Evolutionary conservation across 805 yeast species (phyloP).

Genomic region (Candida sithepensis): DNA sequence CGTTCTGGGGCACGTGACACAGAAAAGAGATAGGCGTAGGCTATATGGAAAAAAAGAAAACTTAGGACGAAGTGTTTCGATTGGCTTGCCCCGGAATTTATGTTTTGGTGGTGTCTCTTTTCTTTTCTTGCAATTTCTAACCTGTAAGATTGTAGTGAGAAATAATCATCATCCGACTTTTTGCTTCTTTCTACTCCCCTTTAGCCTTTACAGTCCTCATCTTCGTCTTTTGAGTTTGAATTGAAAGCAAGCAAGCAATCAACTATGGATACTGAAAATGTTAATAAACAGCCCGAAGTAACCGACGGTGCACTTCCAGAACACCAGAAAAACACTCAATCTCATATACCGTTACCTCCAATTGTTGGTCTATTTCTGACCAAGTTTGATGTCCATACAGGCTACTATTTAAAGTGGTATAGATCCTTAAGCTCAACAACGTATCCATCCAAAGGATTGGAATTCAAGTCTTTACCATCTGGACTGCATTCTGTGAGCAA

Average conservation of each 20-base stretch:
- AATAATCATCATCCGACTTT: too few relatives aligned
- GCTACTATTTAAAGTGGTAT: slow-evolving; percentile 47
- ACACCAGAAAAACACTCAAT: background rate
- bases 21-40: background rate
- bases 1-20: background rate
- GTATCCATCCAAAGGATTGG: slow-evolving; percentile 41
- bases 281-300: background rate
- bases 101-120: too few relatives aligned
- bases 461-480: slow-evolving; percentile 65
- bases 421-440: slow-evolving; percentile 23
- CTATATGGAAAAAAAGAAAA: background rate
- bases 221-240: too few relatives aligned
- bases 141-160: too few relatives aligned
- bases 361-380: slow-evolving; percentile 44
- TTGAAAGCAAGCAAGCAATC: background rate
- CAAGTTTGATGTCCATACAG: slow-evolving; percentile 49
- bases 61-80: too few relatives aligned
- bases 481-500: slow-evolving; percentile 52
- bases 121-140: too few relatives aligned
- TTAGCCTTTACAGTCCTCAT: too few relatives aligned
- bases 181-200: too few relatives aligned
- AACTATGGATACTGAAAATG: background rate
- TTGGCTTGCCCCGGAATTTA: too few relatives aligned
- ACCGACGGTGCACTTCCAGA: background rate
- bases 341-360: slow-evolving; percentile 22